These are phyloP conservation scores for Phaseolus lunatus DNA, from an alignment of 306 rosid species.

Conservation along the genomic window DNA sequence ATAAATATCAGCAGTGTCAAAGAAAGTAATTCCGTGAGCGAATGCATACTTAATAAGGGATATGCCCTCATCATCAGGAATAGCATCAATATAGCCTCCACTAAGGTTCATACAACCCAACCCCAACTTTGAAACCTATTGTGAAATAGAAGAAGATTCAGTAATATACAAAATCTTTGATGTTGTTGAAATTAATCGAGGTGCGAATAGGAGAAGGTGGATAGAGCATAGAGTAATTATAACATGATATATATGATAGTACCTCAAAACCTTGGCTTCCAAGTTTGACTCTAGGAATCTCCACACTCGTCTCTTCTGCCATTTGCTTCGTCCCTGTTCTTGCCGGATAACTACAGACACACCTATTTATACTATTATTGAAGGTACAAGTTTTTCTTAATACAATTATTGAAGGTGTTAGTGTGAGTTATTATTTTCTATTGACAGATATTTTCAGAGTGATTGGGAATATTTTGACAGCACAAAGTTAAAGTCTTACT, in stretches of 20 bases:
- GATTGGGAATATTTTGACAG: neutral
- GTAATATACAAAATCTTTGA: no score
- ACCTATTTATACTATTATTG: neutral
- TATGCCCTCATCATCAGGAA: slow-evolving; percentile 64
- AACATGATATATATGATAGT: no score
- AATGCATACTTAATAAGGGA: slow-evolving; percentile 68
- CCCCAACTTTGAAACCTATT: slow-evolving; percentile 76
- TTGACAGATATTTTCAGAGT: neutral
- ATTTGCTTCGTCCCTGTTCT: neutral
- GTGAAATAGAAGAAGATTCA: neutral
- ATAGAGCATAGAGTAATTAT: no score
- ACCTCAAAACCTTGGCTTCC: neutral
- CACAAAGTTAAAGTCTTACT: no score
- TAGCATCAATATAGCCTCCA: slow-evolving; percentile 61
- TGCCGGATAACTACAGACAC: neutral
- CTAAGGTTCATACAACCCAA: slow-evolving; percentile 70
- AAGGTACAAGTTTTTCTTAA: no score
- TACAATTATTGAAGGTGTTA: neutral
- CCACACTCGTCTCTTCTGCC: neutral
- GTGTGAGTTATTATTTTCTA: no score
- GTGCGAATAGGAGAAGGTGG: no score
- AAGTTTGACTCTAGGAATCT: neutral
- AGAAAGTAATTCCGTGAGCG: slow-evolving; percentile 68
- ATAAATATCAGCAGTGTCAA: slow-evolving; percentile 70
- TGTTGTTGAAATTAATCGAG: neutral